Evolutionary conservation across 805 yeast genomes (phyloP).

Genomic region (Spathaspora passalidarum): DNA sequence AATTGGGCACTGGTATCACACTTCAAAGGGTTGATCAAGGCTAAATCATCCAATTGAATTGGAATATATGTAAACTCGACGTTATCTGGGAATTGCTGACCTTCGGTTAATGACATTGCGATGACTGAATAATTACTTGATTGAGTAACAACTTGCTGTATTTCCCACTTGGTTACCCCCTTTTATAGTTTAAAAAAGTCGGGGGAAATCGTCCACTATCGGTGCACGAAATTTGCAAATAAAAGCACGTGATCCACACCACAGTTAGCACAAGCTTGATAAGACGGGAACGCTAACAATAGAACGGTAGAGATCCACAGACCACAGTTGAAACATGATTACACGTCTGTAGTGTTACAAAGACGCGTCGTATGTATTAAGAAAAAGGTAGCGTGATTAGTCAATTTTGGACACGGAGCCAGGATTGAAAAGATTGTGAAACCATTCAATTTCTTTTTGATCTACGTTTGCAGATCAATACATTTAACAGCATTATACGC

Average conservation of each 20-base stretch:
- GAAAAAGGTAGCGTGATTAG: too few species aligned
- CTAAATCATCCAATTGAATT: slow-evolving; percentile 25
- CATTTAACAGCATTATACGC: too few species aligned
- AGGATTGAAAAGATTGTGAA: too few species aligned
- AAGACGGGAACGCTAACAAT: not conserved
- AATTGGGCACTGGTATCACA: slow-evolving; percentile 35
- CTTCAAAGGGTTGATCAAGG: slow-evolving; percentile 25
- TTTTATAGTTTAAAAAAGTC: not conserved
- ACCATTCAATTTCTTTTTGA: too few species aligned
- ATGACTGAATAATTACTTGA: not conserved
- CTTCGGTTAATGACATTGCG: slow-evolving; percentile 14
- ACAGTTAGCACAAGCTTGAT: not conserved
- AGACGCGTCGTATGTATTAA: too few species aligned
- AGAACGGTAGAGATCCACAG: not conserved
- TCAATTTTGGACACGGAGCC: too few species aligned
- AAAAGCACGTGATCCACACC: not conserved
- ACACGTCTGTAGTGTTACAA: too few species aligned
- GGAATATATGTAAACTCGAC: slow-evolving; percentile 37
- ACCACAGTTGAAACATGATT: not conserved
- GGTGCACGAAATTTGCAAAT: not conserved
- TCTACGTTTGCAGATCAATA: too few species aligned
- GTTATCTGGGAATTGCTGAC: slow-evolving; percentile 32
- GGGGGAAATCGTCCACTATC: not conserved
- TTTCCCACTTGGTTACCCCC: not conserved
- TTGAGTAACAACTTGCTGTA: too few species aligned